phyloP scores from a whole-genome alignment of 2,329 filamentous ascomycete species.

The Diaporthe eres region DNA sequence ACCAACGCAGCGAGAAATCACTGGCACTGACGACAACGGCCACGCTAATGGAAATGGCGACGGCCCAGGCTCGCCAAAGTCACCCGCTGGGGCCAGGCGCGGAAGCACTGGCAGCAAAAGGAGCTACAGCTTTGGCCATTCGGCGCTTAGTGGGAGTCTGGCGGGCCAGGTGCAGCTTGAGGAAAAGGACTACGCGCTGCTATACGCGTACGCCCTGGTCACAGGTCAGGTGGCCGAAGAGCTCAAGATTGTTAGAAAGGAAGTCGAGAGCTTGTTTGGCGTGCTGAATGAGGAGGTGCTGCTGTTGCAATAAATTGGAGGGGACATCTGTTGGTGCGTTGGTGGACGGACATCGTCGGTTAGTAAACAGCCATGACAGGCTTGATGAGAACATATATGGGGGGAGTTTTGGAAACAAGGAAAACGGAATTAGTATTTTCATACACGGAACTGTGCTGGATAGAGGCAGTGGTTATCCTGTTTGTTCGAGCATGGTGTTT shows the following conservation, averaged over 20 bases:
- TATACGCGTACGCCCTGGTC: conserved; percentile 90
- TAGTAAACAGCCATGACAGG: background rate
- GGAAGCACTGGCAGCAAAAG: conserved; percentile 35
- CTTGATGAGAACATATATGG: background rate
- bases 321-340: background rate
- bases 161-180: conserved; percentile 62
- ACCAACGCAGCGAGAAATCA: conserved; percentile 3
- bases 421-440: background rate
- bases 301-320: conserved; percentile 63
- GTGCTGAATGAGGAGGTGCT: conserved; percentile 72
- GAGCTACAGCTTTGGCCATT: conserved; percentile 44
- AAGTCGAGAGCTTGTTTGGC: conserved; percentile 75
- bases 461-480: conserved; percentile 13
- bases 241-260: conserved; percentile 70
- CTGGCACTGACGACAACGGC: background rate
- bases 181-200: conserved; percentile 87
- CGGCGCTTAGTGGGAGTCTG: conserved; percentile 45
- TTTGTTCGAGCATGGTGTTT: conserved; percentile 35
- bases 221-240: conserved; percentile 77
- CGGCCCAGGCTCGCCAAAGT: background rate
- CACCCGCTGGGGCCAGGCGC: background rate
- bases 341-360: background rate
- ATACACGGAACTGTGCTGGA: conserved; percentile 13
- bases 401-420: conserved; percentile 3
- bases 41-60: conserved; percentile 10